Base-by-base conservation (phyloP, 768 basidiomycete species). In the Lenzites betulinus region DNA sequence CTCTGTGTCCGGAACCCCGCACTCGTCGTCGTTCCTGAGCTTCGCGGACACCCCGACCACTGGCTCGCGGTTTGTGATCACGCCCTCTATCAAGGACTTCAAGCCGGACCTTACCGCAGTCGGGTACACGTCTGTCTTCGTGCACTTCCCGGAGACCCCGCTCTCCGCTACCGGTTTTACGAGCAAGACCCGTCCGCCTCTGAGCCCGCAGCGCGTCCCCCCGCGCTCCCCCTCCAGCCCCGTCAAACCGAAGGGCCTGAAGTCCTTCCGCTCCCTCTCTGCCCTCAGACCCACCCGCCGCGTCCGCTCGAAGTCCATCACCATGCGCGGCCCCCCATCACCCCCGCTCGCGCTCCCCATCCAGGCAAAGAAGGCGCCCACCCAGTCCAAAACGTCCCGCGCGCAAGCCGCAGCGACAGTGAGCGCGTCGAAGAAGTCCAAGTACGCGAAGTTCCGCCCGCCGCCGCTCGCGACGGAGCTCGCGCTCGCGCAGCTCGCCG, bases 51-150 rank as follows among this genome's bases (percentile, higher is more conserved):
- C 79, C 9, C 77, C 83, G 2, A 75, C 74, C 16, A 73, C 73
- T 18, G 69, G 65, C 6, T 63, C 64, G 58, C 48, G 63, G 13
- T 51, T 63, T 9, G 54, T 51, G 51, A 70, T 75, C 57, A 81
- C 82, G 0, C 81, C 81, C 4, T 80, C 79, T 3, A 58, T 77
- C 33, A 75, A 77, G 61, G 79, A 83, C 52, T 82, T 79, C 66
- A 73, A 72, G 44, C 69, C 82, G 16, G 83, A 89, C 69, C 79
- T 90, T 35, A 82, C 83, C 7, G 65, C 80, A 7, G 76, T 87
- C 16, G 87, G 87, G 1, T 90, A 90, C 72, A 83, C 86, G 15
- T 84, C 83, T 33, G 77, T 88, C 42, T 87, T 90, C 69, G 74
- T 89, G 16, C 81, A 82, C 44, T 71, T 87, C 61, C 81, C 83